A percentile compares a stretch with the other conserved stretches of the same genome.
These are phyloP conservation scores for Coemansia sp. DNA, from an alignment of 192 early-diverging fungal genomes.

Conservation along the genomic window DNA sequence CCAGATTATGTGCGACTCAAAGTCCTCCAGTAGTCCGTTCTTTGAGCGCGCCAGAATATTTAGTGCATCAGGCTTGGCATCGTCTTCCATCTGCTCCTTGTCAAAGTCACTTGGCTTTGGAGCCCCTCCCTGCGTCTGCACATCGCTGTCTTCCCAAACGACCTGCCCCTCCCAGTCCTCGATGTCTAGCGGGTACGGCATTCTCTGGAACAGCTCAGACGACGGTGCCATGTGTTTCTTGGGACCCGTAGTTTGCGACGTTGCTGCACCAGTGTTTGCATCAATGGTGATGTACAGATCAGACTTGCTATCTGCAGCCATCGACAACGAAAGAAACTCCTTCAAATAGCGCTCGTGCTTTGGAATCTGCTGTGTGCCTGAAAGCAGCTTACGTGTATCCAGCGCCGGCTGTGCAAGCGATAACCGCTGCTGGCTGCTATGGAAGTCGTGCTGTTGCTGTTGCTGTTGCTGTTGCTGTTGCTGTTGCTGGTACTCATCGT, in stretches of 20 bases:
- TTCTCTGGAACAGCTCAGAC: constrained; percentile 44
- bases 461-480: background rate
- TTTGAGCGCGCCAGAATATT: constrained; percentile 21
- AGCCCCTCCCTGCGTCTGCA: background rate
- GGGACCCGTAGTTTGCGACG: constrained; percentile 24
- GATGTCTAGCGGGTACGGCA: constrained; percentile 70
- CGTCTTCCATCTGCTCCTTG: background rate
- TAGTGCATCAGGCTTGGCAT: background rate
- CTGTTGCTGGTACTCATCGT: background rate
- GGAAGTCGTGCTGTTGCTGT: background rate
- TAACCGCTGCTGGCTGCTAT: constrained; percentile 9
- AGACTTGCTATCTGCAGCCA: constrained; percentile 30
- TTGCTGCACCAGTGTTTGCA: constrained; percentile 23
- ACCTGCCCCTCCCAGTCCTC: constrained; percentile 85
- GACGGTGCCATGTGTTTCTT: constrained; percentile 24
- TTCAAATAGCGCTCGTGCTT: constrained; percentile 16
- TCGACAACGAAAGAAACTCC: constrained; percentile 27
- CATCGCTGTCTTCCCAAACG: constrained; percentile 67
- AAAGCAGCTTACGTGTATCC: constrained; percentile 40
- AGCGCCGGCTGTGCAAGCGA: constrained; percentile 16
- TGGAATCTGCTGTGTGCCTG: constrained; percentile 6
- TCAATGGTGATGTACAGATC: constrained; percentile 40
- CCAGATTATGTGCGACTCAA: constrained; percentile 81
- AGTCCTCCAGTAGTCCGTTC: constrained; percentile 50
- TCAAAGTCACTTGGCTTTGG: background rate